Percentiles rank a stretch among this genome's conserved stretches.
Evolutionary conservation across 139 green algal species (phyloP).

Genomic region (Ettlia oleoabundans): DNA sequence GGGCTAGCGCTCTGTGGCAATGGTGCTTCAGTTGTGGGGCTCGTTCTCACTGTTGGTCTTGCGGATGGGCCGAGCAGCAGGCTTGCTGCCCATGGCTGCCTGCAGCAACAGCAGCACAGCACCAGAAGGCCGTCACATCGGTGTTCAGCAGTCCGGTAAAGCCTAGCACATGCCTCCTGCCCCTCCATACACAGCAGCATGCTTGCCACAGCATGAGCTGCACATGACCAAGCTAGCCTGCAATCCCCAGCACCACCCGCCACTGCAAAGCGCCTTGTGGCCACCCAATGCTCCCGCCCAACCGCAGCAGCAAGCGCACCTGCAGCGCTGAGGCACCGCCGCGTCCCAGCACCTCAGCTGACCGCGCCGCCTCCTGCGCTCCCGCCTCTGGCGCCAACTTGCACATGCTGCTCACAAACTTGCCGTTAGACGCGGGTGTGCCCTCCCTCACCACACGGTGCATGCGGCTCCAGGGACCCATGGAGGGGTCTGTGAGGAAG

Average conservation of each 20-base stretch:
- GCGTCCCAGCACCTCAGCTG: background rate
- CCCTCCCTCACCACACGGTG: slow-evolving; percentile 35
- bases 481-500: slow-evolving; percentile 68
- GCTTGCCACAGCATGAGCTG: too few species aligned
- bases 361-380: background rate
- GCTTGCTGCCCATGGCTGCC: slow-evolving; percentile 29
- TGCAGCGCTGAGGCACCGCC: slow-evolving; percentile 18
- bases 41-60: slow-evolving; percentile 13
- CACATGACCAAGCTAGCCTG: too few species aligned
- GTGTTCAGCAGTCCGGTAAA: too few species aligned
- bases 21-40: background rate
- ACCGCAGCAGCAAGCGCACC: too few species aligned
- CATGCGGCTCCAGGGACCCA: slow-evolving; percentile 61
- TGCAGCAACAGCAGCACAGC: too few species aligned
- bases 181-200: too few species aligned
- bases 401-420: slow-evolving; percentile 30
- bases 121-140: too few species aligned
- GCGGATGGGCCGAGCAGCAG: background rate
- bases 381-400: background rate
- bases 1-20: background rate
- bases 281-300: too few species aligned
- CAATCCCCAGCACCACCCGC: too few species aligned
- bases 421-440: slow-evolving; percentile 24
- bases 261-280: too few species aligned
- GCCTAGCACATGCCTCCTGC: too few species aligned